Percentiles rank a stretch among this genome's conserved stretches.
phyloP scores from a whole-genome alignment of 106 monocot genomes.

The Agapanthus africanus region DNA sequence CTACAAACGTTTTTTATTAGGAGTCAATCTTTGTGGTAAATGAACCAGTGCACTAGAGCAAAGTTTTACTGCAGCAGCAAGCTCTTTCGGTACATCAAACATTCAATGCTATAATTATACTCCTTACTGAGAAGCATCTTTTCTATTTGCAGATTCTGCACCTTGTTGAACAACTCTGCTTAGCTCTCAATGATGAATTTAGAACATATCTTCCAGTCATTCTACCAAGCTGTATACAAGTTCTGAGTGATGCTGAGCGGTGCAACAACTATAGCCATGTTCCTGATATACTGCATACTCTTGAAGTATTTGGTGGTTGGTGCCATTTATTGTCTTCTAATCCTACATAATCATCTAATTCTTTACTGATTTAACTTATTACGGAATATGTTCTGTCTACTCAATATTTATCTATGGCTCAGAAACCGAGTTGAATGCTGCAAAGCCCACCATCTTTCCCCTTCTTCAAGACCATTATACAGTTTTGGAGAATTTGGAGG shows the following conservation, averaged over 20 bases:
- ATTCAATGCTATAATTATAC: background rate
- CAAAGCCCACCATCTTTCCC: too few species aligned
- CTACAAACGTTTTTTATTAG: too few species aligned
- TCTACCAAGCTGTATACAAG: constrained; percentile 92
- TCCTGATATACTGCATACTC: constrained; percentile 87
- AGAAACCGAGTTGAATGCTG: too few species aligned
- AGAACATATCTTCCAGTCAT: constrained; percentile 72
- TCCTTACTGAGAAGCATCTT: background rate
- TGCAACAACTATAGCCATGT: constrained; percentile 91
- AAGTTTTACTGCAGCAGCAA: too few species aligned
- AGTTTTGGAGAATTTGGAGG: too few species aligned
- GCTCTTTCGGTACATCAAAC: background rate
- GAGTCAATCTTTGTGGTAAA: too few species aligned
- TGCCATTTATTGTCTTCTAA: constrained; percentile 9
- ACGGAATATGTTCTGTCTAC: background rate
- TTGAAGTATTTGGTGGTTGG: constrained; percentile 96
- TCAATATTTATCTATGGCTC: too few species aligned
- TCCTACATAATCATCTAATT: background rate
- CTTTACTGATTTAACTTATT: background rate
- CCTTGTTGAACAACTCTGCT: constrained; percentile 91
- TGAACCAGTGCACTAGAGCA: too few species aligned
- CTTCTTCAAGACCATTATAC: too few species aligned
- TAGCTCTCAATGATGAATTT: constrained; percentile 96
- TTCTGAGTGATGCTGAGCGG: constrained; percentile 91
- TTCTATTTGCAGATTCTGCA: constrained; percentile 75